Base-by-base conservation (phyloP, 1,284 basidiomycete genomes). In the Sporisorium scitamineum region DNA sequence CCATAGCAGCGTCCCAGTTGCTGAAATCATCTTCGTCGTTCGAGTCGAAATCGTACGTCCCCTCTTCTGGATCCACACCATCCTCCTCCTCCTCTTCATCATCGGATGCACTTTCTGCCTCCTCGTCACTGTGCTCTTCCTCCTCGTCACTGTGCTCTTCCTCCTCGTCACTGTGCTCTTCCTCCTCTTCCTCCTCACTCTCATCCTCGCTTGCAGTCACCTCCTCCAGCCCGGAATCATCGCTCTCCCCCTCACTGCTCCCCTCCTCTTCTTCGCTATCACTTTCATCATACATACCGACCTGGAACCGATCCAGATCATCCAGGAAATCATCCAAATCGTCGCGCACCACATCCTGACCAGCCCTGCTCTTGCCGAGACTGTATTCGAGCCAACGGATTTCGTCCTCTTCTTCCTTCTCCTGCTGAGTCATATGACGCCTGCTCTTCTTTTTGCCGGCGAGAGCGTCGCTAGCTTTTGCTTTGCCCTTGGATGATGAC, bases 351-450 rank as follows among this genome's bases (percentile, higher is more conserved):
- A 61, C 70, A 39, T 70, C 70, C 20, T 65, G 32, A 3, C 69
- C 75, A 14, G 54, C 32, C 13, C 65, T 53, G n/a, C 61, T 60
- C 22, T 71, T 72, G 1, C 70, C 71, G 22, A 85, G 61, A 29
- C 81, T 76, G 27, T 78, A 71, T 47, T 85, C 84, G 9, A 85
- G 70, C 84, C 84, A 85, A 2, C 72, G 64, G 34, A 85, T 85
- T 64, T 85, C 84, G 48, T 85, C 82, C 42, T 84, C 83, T 32
- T 85, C 84, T 14, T 84, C 76, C 34, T 76, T 72, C 53, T 85
- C 84, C 26, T 69, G 71, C 48, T 78, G 76, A 0, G 54, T 76
- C 77, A 79, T 71, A 27, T 68, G 60, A 18, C 53, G 58, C 26
- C 69, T 42, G 54, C 73, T 68, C 59, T 74, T 78, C 51, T 61